Evolutionary conservation across 1,284 basidiomycete species (phyloP).

Genomic region (Microbotryum violaceum): DNA sequence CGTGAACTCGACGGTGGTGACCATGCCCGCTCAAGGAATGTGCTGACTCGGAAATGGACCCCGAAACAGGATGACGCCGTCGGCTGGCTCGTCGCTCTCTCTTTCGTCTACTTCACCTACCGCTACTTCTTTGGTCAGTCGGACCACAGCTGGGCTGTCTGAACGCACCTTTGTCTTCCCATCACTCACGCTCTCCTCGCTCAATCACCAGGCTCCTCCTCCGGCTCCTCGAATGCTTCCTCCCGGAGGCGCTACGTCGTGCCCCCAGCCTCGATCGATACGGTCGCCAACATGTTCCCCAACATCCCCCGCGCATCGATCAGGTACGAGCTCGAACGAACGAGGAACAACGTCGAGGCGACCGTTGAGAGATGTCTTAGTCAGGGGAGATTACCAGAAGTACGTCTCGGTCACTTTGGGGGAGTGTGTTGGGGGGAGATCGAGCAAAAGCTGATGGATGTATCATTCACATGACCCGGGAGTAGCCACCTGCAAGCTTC

Average conservation of each 20-base stretch:
- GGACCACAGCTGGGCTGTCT: background rate
- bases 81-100: slow-evolving; percentile 3
- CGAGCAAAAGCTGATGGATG: too few relatives aligned
- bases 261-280: background rate
- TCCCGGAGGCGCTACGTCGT: background rate
- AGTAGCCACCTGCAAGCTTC: too few relatives aligned
- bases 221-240: background rate
- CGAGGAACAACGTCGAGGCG: background rate
- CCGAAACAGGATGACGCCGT: slow-evolving; percentile 2
- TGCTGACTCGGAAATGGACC: too few relatives aligned
- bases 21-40: too few relatives aligned
- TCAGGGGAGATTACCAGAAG: slow-evolving; percentile 1
- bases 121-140: slow-evolving; percentile 1
- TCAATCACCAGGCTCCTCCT: background rate
- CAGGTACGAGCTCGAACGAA: slow-evolving; percentile 1
- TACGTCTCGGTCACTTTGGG: background rate
- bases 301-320: background rate
- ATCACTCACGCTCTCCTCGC: background rate
- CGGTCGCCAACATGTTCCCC: slow-evolving; percentile 2
- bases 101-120: background rate
- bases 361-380: slow-evolving; percentile 1
- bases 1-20: too few relatives aligned
- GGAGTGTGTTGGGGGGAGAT: too few relatives aligned
- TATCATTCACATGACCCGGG: too few relatives aligned
- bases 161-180: too few relatives aligned